phyloP scores from a whole-genome alignment of 805 yeast genomes.

The Saturnispora galanensis region DNA sequence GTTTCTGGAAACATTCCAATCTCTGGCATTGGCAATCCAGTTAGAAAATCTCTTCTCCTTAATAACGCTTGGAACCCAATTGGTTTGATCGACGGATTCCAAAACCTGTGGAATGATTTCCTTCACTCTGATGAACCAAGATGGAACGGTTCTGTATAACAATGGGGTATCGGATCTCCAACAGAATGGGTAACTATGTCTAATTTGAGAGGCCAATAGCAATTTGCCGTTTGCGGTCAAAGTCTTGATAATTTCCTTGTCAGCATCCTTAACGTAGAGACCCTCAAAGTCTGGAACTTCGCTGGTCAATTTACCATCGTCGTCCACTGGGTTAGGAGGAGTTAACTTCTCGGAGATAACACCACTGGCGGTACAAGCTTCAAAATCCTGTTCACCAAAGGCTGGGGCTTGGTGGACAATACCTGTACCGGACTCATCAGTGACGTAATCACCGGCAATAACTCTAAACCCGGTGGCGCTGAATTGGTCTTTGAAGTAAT shows the following conservation, averaged over 20 bases:
- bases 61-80: slow-evolving; percentile 89
- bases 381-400: slow-evolving; percentile 97
- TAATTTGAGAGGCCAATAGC: slow-evolving; percentile 69
- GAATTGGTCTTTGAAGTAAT: slow-evolving; percentile 68
- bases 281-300: slow-evolving; percentile 74
- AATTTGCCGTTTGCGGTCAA: slow-evolving; percentile 71
- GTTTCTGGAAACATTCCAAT: slow-evolving; percentile 97
- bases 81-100: slow-evolving; percentile 71
- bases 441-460: slow-evolving; percentile 72
- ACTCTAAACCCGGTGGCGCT: slow-evolving; percentile 76
- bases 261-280: slow-evolving; percentile 90
- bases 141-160: slow-evolving; percentile 91
- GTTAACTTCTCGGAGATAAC: slow-evolving; percentile 55
- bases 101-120: slow-evolving; percentile 86
- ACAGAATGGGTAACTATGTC: slow-evolving; percentile 98
- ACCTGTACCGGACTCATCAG: slow-evolving; percentile 97
- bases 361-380: slow-evolving; percentile 67
- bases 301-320: slow-evolving; percentile 71
- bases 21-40: slow-evolving; percentile 98
- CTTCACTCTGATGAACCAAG: slow-evolving; percentile 92
- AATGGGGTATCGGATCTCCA: slow-evolving; percentile 99
- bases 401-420: slow-evolving; percentile 98
- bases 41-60: slow-evolving; percentile 93
- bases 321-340: slow-evolving; percentile 95
- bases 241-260: slow-evolving; percentile 76